A percentile compares a stretch with the other conserved stretches of the same genome.
phyloP scores from a whole-genome alignment of 2,329 filamentous ascomycete genomes.

The Alternaria sp. region DNA sequence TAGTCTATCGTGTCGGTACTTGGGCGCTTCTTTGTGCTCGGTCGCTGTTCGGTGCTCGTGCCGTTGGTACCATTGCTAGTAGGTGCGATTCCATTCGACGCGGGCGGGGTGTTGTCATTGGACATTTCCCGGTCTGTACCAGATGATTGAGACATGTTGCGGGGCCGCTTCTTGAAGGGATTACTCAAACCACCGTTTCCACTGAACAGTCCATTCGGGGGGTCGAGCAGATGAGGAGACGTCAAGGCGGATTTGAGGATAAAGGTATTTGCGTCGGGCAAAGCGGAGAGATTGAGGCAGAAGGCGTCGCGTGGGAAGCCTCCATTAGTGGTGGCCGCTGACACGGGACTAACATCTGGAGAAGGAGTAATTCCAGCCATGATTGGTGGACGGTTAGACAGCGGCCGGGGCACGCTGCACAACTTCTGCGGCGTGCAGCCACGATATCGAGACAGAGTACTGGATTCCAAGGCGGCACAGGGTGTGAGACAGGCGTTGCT shows the following conservation, averaged over 20 bases:
- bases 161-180: slow-evolving; percentile 46
- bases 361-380: slow-evolving; percentile 49
- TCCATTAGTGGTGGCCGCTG: slow-evolving; percentile 50
- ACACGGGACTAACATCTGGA: slow-evolving; percentile 52
- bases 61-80: slow-evolving; percentile 38
- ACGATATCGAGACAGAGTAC: slow-evolving; percentile 25
- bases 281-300: slow-evolving; percentile 48
- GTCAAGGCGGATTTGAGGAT: slow-evolving; percentile 47
- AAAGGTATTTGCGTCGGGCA: slow-evolving; percentile 47
- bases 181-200: slow-evolving; percentile 34
- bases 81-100: slow-evolving; percentile 36
- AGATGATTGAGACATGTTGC: slow-evolving; percentile 53
- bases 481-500: slow-evolving; percentile 1
- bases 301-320: slow-evolving; percentile 48
- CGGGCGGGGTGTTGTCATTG: slow-evolving; percentile 37
- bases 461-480: slow-evolving; percentile 12
- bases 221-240: slow-evolving; percentile 48
- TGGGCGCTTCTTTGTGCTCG: slow-evolving; percentile 46
- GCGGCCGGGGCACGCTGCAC: slow-evolving; percentile 38
- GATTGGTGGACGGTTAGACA: slow-evolving; percentile 44
- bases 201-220: slow-evolving; percentile 44
- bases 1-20: slow-evolving; percentile 53
- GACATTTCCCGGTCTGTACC: slow-evolving; percentile 50
- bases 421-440: slow-evolving; percentile 37
- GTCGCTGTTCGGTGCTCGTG: slow-evolving; percentile 31